phyloP scores from a whole-genome alignment of 495 filamentous ascomycete species.

The Pseudomonodictys pantanalensis region DNA sequence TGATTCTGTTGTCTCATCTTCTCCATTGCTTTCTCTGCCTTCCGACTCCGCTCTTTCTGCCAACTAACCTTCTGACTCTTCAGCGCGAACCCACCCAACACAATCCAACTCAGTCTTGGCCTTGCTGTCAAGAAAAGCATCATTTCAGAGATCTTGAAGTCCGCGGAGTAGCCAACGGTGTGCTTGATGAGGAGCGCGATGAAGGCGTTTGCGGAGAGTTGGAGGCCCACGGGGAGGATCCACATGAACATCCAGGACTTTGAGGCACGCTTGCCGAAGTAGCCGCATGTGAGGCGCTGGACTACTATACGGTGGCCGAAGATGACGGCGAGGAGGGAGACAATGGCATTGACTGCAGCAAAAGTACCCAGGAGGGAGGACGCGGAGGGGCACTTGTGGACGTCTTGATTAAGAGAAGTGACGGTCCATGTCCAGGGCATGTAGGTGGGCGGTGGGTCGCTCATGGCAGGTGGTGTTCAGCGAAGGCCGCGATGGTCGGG shows the following conservation, averaged over 20 bases:
- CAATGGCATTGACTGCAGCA: slow-evolving; percentile 9
- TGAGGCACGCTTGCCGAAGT: not conserved
- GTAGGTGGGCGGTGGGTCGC: not conserved
- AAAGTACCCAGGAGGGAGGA: slow-evolving; percentile 14
- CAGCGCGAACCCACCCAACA: not conserved
- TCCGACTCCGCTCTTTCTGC: not conserved
- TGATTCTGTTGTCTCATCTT: too few relatives aligned
- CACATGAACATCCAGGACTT: slow-evolving; percentile 7
- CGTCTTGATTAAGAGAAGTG: not conserved
- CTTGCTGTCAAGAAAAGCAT: slow-evolving; percentile 15
- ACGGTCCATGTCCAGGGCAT: slow-evolving; percentile 18
- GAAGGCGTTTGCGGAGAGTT: slow-evolving; percentile 18
- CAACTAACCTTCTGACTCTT: not conserved
- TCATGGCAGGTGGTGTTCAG: too few relatives aligned
- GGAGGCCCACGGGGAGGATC: slow-evolving; percentile 12
- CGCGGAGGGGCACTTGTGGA: not conserved
- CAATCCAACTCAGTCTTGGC: slow-evolving; percentile 17
- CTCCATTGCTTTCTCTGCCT: not conserved
- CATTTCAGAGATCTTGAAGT: slow-evolving; percentile 13
- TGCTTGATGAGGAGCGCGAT: slow-evolving; percentile 15
- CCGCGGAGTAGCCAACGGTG: slow-evolving; percentile 3
- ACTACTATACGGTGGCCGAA: slow-evolving; percentile 15
- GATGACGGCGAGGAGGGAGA: not conserved
- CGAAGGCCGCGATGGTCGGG: too few relatives aligned
- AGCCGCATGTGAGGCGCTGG: slow-evolving; percentile 3